phyloP scores from a whole-genome alignment of 768 basidiomycete species.

The Collybia mongolica region DNA sequence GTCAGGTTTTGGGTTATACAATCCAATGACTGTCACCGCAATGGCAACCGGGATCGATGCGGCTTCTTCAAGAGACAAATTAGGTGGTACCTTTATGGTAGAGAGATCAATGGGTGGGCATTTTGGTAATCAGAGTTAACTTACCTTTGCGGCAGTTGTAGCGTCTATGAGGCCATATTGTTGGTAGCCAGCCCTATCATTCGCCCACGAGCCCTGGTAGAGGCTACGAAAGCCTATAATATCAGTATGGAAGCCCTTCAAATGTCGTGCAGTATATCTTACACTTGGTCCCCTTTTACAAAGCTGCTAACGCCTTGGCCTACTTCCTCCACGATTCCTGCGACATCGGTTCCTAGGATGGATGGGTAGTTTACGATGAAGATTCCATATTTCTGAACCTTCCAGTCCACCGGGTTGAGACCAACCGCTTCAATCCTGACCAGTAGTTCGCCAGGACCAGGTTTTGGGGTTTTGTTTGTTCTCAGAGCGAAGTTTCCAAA shows the following conservation, averaged over 20 bases:
- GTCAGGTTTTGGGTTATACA: slow-evolving; percentile 25
- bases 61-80: slow-evolving; percentile 33
- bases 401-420: slow-evolving; percentile 14
- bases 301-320: slow-evolving; percentile 51
- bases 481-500: not conserved
- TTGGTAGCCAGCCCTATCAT: slow-evolving; percentile 19
- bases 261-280: slow-evolving; percentile 16
- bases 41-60: slow-evolving; percentile 31
- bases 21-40: slow-evolving; percentile 23
- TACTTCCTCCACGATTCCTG: slow-evolving; percentile 28
- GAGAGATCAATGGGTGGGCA: not conserved
- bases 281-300: slow-evolving; percentile 54
- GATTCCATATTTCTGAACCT: slow-evolving; percentile 3
- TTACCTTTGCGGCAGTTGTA: slow-evolving; percentile 13
- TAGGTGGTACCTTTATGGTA: slow-evolving; percentile 27
- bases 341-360: not conserved
- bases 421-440: slow-evolving; percentile 14
- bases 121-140: slow-evolving; percentile 5
- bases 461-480: slow-evolving; percentile 1
- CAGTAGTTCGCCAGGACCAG: slow-evolving; percentile 10
- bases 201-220: slow-evolving; percentile 6
- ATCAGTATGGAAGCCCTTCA: not conserved
- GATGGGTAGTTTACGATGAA: not conserved
- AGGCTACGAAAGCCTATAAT: not conserved
- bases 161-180: slow-evolving; percentile 23